These are phyloP conservation scores for Mycena leptocephala DNA, from an alignment of 768 basidiomycete species.

Conservation along the genomic window DNA sequence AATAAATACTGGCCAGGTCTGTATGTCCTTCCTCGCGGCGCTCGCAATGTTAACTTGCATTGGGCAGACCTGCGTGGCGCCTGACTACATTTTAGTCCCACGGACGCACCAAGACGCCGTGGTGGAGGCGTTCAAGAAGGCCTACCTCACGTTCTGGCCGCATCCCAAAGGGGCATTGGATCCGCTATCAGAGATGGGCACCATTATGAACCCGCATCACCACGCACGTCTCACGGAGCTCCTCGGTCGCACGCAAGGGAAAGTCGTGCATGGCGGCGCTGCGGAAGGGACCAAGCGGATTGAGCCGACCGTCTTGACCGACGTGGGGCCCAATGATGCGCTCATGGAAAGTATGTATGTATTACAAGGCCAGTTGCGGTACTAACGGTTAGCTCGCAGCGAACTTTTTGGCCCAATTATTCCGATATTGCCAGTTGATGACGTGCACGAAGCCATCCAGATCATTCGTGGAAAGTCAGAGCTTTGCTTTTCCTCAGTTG, in stretches of 20 bases:
- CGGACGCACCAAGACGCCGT: conserved; percentile 56
- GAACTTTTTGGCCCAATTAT: conserved; percentile 24
- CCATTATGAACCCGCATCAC: background rate
- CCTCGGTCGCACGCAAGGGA: conserved; percentile 11
- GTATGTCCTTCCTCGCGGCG: background rate
- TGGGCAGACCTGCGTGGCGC: conserved; percentile 66
- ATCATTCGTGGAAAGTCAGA: conserved; percentile 15
- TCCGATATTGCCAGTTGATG: conserved; percentile 13
- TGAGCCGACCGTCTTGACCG: conserved; percentile 1
- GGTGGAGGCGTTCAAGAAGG: conserved; percentile 58
- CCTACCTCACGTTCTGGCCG: conserved; percentile 60
- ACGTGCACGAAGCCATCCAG: conserved; percentile 1
- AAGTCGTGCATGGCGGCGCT: conserved; percentile 9
- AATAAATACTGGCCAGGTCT: conserved; percentile 24
- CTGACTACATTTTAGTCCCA: conserved; percentile 66
- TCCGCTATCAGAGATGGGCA: background rate
- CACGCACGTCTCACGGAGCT: conserved; percentile 3
- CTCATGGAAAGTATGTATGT: conserved; percentile 15
- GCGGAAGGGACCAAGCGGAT: conserved; percentile 14
- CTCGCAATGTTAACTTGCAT: background rate
- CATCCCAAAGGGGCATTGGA: conserved; percentile 23
- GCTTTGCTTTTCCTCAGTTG: background rate
- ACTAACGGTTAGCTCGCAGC: background rate
- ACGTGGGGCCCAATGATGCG: conserved; percentile 10
- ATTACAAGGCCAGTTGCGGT: background rate